phyloP scores from a whole-genome alignment of 2,329 filamentous ascomycete species.

The Pyricularia pennisetigena region DNA sequence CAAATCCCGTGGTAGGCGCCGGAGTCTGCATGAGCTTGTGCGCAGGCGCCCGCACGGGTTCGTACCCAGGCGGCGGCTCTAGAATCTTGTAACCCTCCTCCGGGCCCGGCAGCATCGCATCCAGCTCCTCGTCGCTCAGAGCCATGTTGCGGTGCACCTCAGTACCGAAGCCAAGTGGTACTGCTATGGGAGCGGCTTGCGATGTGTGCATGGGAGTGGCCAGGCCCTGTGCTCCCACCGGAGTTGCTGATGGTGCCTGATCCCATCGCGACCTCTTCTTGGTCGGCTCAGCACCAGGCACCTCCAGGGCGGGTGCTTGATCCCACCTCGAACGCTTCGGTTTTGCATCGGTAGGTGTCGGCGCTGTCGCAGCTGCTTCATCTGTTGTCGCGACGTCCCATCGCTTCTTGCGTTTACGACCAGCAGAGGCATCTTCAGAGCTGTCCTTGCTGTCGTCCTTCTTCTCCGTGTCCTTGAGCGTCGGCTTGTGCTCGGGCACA shows the following conservation, averaged over 20 bases:
- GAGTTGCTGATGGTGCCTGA: constrained; percentile 69
- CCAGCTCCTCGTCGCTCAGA: constrained; percentile 87
- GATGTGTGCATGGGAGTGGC: constrained; percentile 70
- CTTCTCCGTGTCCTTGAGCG: constrained; percentile 56
- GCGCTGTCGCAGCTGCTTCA: not conserved
- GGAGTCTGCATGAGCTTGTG: constrained; percentile 68
- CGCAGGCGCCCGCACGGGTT: constrained; percentile 66
- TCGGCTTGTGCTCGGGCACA: constrained; percentile 58
- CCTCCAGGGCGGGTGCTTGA: constrained; percentile 54
- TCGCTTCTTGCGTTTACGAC: constrained; percentile 82
- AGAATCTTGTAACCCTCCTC: constrained; percentile 88
- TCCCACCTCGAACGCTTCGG: constrained; percentile 88
- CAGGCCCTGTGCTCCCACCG: constrained; percentile 62
- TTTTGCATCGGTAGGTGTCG: constrained; percentile 39
- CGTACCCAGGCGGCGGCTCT: constrained; percentile 84
- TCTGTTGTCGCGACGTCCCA: constrained; percentile 61
- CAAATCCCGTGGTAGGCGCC: constrained; percentile 74
- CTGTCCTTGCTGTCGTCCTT: constrained; percentile 67
- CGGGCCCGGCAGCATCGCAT: constrained; percentile 80
- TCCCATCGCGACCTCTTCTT: constrained; percentile 87
- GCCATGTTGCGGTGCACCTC: constrained; percentile 76
- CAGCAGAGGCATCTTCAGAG: constrained; percentile 51
- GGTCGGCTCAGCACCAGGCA: constrained; percentile 46
- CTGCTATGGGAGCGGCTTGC: constrained; percentile 32
- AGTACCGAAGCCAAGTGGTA: constrained; percentile 57